Evolutionary conservation across 306 rosid genomes (phyloP), one percentile per base, ranked within the genome.

Genomic region (Quercus engelmannii): DNA sequence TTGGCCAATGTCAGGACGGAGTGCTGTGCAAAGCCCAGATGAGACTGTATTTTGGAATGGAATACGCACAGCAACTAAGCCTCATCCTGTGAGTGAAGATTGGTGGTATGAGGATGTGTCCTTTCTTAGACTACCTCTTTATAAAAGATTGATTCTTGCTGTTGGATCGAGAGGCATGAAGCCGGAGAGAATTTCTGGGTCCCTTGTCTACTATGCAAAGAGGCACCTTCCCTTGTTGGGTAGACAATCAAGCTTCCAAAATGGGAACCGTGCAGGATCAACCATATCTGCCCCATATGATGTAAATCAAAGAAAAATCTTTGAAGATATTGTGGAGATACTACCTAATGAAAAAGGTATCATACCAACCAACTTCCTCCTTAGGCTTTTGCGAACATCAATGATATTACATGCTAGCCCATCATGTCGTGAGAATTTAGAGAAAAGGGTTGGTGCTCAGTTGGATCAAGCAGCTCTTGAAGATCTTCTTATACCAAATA

Each of bases 101-200:
- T 94, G 97, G 98, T 94, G 98, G 98, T 88, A 80, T 62, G 94
- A 91, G 52, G 97, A 94, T 76, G 89, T 89, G 55, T 83, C 92
- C 28, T 80, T 80, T 5, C 87, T 94, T 52, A 82, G 85, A 58
- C 81, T 91, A 26, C 86, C 91, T 70, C 57, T 94, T 35, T 92
- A 85, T 55, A 92, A 84, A 77, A 88, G 92, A 54, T 79, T 92
- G 57, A 91, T 94, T 61, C 84, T 76, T 28, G 94, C 84, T 23
- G 86, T 89, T 76, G 87, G 80, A 81, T 69, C 84, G 69, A 86
- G 89, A 58, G 89, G 89, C 81, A 83, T 88, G 93, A 91, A 84
- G 55, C 87, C 90, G 2, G 85, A 84, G 73, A 94, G 78, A 74
- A 78, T 91, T 75, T 78, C 91, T 13, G 89, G 91, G 18, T 94